Percentiles rank a stretch among this genome's conserved stretches.
Evolutionary conservation across 345 rosid species (phyloP).

Genomic region (Euclidium syriacum): DNA sequence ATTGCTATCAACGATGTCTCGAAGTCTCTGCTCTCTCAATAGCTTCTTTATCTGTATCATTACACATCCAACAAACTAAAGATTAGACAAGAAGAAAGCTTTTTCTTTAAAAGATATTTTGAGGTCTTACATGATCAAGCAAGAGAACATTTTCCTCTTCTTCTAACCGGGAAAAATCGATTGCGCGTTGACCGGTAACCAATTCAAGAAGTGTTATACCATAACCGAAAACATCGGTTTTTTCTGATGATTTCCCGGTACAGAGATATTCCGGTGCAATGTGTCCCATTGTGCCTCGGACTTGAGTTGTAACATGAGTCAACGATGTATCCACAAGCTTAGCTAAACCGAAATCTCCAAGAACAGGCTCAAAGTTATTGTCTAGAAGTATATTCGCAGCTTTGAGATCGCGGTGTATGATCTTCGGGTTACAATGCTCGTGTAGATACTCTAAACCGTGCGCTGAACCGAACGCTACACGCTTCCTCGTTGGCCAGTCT

Average conservation of each 20-base stretch:
- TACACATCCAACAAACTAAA: conserved; percentile 2
- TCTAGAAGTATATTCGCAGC: conserved; percentile 87
- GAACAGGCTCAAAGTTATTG: conserved; percentile 75
- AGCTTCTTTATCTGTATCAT: conserved; percentile 65
- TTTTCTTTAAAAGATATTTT: neutral
- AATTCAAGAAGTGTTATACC: conserved; percentile 91
- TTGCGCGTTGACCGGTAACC: conserved; percentile 85
- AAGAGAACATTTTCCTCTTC: conserved; percentile 90
- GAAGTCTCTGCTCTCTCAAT: conserved; percentile 60
- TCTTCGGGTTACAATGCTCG: conserved; percentile 78
- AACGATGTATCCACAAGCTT: conserved; percentile 54
- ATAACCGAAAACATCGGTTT: conserved; percentile 85
- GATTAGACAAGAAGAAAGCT: neutral
- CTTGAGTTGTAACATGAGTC: conserved; percentile 87
- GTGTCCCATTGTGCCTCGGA: conserved; percentile 93
- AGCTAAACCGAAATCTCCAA: conserved; percentile 82
- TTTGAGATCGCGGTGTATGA: conserved; percentile 86
- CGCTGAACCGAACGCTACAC: conserved; percentile 78
- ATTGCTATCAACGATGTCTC: conserved; percentile 68
- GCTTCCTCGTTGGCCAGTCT: conserved; percentile 80
- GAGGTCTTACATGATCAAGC: conserved; percentile 74
- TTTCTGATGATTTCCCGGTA: conserved; percentile 82
- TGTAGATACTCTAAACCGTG: conserved; percentile 85
- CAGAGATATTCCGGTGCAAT: conserved; percentile 90
- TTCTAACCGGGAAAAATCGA: conserved; percentile 77